Percentiles rank a stretch among this genome's conserved stretches.
phyloP scores from a whole-genome alignment of 805 yeast species.

The Candida loeiensis region DNA sequence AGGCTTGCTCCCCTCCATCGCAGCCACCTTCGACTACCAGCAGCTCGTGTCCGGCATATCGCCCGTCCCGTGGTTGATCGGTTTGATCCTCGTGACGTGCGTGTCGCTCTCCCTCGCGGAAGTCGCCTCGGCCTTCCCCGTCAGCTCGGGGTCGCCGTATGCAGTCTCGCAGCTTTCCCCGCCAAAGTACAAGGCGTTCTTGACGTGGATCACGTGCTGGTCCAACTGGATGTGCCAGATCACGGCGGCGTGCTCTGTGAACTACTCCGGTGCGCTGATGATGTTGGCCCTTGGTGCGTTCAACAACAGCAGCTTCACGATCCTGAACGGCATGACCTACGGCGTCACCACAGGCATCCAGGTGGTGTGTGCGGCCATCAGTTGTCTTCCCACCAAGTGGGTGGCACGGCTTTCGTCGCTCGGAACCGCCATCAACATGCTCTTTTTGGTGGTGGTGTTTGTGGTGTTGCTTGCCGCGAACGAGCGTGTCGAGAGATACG shows the following conservation, averaged over 20 bases:
- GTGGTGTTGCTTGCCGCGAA: constrained; percentile 54
- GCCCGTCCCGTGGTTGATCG: constrained; percentile 59
- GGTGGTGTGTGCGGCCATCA: constrained; percentile 43
- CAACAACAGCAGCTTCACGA: constrained; percentile 36
- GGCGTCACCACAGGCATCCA: constrained; percentile 52
- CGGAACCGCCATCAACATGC: constrained; percentile 49
- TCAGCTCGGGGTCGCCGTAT: constrained; percentile 66
- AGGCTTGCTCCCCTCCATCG: constrained; percentile 62
- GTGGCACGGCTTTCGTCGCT: constrained; percentile 48
- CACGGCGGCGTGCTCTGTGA: constrained; percentile 60
- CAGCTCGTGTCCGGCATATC: constrained; percentile 59
- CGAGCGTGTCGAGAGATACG: constrained; percentile 32
- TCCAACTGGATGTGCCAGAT: constrained; percentile 63
- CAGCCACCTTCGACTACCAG: constrained; percentile 59
- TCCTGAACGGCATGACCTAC: constrained; percentile 49
- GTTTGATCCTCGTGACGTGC: constrained; percentile 50
- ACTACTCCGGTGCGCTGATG: constrained; percentile 53
- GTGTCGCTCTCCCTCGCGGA: constrained; percentile 67
- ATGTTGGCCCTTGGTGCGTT: constrained; percentile 49
- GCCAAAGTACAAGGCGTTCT: constrained; percentile 46
- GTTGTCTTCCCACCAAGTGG: constrained; percentile 53
- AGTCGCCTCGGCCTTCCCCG: constrained; percentile 62
- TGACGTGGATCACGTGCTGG: constrained; percentile 65
- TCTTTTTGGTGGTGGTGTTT: constrained; percentile 49
- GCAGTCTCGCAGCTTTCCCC: constrained; percentile 65